Conservation (phyloP, 768 basidiomycete genomes). For the Leccinum aurantiacum region DNA sequence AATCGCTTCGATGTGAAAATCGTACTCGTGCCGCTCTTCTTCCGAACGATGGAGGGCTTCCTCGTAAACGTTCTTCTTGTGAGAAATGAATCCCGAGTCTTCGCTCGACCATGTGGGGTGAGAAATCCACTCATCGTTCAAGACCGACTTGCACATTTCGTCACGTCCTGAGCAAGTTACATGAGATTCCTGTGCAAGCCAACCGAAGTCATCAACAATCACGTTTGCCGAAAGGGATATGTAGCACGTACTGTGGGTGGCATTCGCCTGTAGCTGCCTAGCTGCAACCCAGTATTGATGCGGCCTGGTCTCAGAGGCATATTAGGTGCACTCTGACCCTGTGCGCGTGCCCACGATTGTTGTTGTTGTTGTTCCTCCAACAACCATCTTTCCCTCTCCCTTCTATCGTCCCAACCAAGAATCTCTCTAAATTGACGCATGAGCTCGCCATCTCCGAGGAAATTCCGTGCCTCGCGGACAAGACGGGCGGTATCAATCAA, state of each 20-base stretch:
- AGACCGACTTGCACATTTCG: slow-evolving; percentile 92
- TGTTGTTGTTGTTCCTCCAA: slow-evolving; percentile 45
- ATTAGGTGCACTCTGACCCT: slow-evolving; percentile 39
- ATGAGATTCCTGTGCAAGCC: slow-evolving; percentile 65
- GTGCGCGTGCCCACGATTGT: slow-evolving; percentile 52
- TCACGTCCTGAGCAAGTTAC: slow-evolving; percentile 94
- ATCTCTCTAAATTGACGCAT: slow-evolving; percentile 82
- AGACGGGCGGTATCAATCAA: slow-evolving; percentile 86
- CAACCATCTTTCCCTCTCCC: slow-evolving; percentile 55
- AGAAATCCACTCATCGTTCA: slow-evolving; percentile 99
- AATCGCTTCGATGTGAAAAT: slow-evolving; percentile 97
- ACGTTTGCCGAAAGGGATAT: background rate
- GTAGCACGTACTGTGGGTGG: slow-evolving; percentile 66
- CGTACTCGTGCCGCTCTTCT: slow-evolving; percentile 98
- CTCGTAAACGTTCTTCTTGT: slow-evolving; percentile 95
- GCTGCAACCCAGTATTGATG: slow-evolving; percentile 66
- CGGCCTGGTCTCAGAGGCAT: slow-evolving; percentile 48
- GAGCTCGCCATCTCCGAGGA: slow-evolving; percentile 75
- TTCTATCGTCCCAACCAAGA: slow-evolving; percentile 81
- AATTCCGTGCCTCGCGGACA: slow-evolving; percentile 76
- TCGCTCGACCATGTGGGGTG: slow-evolving; percentile 96
- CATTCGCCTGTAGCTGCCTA: slow-evolving; percentile 89
- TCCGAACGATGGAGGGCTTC: slow-evolving; percentile 95
- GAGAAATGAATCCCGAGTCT: slow-evolving; percentile 85
- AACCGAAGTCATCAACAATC: slow-evolving; percentile 2